phyloP scores from a whole-genome alignment of 2,329 filamentous ascomycete species.

The Huntiella savannae region DNA sequence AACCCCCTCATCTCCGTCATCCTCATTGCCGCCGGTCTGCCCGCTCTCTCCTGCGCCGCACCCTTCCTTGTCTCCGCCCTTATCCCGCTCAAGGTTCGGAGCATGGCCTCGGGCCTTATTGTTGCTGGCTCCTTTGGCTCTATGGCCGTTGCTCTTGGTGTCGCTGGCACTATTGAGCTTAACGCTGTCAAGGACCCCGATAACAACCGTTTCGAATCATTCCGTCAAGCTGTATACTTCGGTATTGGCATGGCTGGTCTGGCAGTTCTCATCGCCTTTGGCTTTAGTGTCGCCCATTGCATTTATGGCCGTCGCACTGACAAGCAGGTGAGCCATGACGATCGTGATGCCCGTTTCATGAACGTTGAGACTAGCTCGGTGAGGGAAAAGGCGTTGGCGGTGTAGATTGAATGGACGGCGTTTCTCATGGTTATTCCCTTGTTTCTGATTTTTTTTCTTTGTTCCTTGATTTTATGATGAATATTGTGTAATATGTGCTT shows the following conservation, averaged over 20 bases:
- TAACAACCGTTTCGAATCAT: slow-evolving; percentile 18
- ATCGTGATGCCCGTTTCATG: background rate
- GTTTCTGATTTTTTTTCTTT: slow-evolving; percentile 2
- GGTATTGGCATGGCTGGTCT: slow-evolving; percentile 22
- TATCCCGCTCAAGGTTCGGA: slow-evolving; percentile 24
- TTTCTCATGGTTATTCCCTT: slow-evolving; percentile 1
- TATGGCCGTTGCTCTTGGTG: slow-evolving; percentile 44
- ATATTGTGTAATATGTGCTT: background rate
- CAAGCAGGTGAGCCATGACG: slow-evolving; percentile 1
- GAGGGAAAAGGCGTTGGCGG: slow-evolving; percentile 6
- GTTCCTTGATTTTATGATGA: background rate
- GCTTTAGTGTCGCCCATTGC: slow-evolving; percentile 7
- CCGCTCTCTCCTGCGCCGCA: slow-evolving; percentile 45
- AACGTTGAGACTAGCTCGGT: background rate
- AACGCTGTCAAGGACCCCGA: slow-evolving; percentile 16
- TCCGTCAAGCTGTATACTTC: slow-evolving; percentile 22
- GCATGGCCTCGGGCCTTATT: slow-evolving; percentile 32
- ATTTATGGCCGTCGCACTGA: background rate
- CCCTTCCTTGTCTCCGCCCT: slow-evolving; percentile 39
- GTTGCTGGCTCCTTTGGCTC: slow-evolving; percentile 49
- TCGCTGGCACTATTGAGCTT: slow-evolving; percentile 44
- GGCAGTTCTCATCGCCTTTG: slow-evolving; percentile 16
- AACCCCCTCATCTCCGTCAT: slow-evolving; percentile 39
- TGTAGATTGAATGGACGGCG: background rate
- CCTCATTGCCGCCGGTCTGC: slow-evolving; percentile 43